Evolutionary conservation across 352 stramenopile genomes (phyloP).

Genomic region (Phytophthora ramorum): DNA sequence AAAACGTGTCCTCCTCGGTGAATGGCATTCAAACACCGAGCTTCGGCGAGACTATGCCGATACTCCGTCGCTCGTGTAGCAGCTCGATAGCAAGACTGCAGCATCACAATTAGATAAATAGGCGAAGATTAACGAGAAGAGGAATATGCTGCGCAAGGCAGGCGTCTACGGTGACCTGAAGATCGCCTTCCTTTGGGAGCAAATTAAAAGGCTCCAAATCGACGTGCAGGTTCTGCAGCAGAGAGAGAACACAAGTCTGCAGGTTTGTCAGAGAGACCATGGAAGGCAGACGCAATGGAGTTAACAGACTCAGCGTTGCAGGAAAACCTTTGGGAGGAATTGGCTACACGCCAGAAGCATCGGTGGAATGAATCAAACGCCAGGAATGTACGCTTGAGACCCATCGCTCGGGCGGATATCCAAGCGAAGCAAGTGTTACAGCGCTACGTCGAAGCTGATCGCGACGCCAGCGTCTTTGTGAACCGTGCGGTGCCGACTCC

Average conservation of each 20-base stretch:
- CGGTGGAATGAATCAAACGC: constrained; percentile 15
- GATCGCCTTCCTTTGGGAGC: constrained; percentile 31
- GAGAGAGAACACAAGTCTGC: background rate
- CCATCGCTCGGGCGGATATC: constrained; percentile 51
- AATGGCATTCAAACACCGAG: too few relatives aligned
- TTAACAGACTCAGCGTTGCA: background rate
- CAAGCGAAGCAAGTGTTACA: constrained; percentile 61
- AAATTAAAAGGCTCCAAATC: constrained; percentile 34
- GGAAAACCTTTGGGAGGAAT: constrained; percentile 28
- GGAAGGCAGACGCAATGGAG: background rate
- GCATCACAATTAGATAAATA: too few relatives aligned
- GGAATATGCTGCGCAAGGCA: background rate
- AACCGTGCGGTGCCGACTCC: constrained; percentile 47
- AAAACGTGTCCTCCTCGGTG: background rate
- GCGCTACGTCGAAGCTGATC: constrained; percentile 58
- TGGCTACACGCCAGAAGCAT: constrained; percentile 25
- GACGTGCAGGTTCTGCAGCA: constrained; percentile 24
- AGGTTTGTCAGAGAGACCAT: background rate
- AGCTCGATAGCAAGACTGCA: too few relatives aligned
- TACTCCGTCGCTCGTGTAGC: too few relatives aligned
- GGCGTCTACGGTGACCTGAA: constrained; percentile 22
- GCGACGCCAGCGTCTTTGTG: constrained; percentile 63
- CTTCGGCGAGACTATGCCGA: too few relatives aligned
- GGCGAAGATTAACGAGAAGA: too few relatives aligned
- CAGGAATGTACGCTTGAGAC: constrained; percentile 29